phyloP scores from a whole-genome alignment of 176 grass and related monocot species.

The Ananas comosus region DNA sequence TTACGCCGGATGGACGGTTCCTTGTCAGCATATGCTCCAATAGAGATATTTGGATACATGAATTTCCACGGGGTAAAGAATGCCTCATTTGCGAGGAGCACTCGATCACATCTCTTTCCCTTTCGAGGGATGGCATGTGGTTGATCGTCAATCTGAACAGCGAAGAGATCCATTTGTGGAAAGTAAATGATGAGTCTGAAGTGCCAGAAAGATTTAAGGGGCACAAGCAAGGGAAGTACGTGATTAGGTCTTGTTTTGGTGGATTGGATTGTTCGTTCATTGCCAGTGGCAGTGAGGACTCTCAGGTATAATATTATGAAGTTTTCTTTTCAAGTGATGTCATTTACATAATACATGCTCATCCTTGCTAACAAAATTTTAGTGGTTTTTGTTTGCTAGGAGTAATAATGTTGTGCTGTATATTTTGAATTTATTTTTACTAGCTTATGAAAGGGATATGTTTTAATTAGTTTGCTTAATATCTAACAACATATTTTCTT shows the following conservation, averaged over 20 bases:
- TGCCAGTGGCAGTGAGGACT: slow-evolving; percentile 96
- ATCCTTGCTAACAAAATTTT: too few relatives aligned
- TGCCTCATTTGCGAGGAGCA: slow-evolving; percentile 61
- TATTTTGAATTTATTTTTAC: too few relatives aligned
- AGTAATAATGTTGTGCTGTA: too few relatives aligned
- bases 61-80: slow-evolving; percentile 67
- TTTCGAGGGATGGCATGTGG: slow-evolving; percentile 69
- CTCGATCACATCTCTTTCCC: slow-evolving; percentile 59
- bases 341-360: background rate
- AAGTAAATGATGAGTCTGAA: slow-evolving; percentile 34
- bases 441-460: too few relatives aligned
- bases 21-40: slow-evolving; percentile 61
- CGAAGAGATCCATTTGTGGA: slow-evolving; percentile 93
- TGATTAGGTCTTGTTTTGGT: slow-evolving; percentile 96
- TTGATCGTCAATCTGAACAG: slow-evolving; percentile 90
- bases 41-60: slow-evolving; percentile 59
- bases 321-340: background rate
- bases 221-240: slow-evolving; percentile 70
- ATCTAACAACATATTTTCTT: too few relatives aligned
- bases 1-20: slow-evolving; percentile 64
- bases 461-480: too few relatives aligned
- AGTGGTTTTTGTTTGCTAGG: too few relatives aligned
- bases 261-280: slow-evolving; percentile 65
- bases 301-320: slow-evolving; percentile 52
- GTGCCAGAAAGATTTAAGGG: slow-evolving; percentile 64